Conservation (phyloP, 202 grass and related monocot genomes). For the Digitaria exilis region DNA sequence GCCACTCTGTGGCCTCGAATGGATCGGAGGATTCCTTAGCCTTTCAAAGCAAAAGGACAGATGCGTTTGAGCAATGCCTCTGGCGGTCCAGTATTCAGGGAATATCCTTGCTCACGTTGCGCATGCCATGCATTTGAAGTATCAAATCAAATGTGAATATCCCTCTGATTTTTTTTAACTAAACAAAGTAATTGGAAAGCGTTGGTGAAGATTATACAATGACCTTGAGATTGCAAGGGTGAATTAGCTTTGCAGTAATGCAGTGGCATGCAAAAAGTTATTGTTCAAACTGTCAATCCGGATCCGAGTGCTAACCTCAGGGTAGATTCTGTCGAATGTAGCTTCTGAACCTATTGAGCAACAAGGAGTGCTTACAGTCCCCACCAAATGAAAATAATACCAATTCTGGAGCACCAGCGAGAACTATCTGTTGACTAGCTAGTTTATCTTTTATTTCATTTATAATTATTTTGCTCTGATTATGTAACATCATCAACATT, state of each 20-base stretch:
- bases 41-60: background rate
- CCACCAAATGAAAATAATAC: background rate
- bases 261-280: background rate
- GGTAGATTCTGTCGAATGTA: background rate
- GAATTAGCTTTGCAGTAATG: background rate
- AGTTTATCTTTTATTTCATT: too few species aligned
- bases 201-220: background rate
- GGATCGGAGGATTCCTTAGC: slow-evolving; percentile 29
- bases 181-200: background rate
- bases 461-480: too few species aligned
- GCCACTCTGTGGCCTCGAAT: background rate
- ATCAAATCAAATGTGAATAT: background rate
- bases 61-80: slow-evolving; percentile 7
- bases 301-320: background rate
- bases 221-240: background rate
- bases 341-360: background rate
- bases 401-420: background rate
- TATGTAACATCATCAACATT: too few species aligned
- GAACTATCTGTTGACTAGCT: background rate
- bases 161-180: background rate
- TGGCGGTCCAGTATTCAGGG: background rate
- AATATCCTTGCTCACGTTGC: slow-evolving; percentile 3
- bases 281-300: background rate
- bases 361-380: background rate
- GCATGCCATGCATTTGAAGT: background rate